Conservation (phyloP, 2,329 filamentous ascomycete genomes). For the Arachnomyces sp. region DNA sequence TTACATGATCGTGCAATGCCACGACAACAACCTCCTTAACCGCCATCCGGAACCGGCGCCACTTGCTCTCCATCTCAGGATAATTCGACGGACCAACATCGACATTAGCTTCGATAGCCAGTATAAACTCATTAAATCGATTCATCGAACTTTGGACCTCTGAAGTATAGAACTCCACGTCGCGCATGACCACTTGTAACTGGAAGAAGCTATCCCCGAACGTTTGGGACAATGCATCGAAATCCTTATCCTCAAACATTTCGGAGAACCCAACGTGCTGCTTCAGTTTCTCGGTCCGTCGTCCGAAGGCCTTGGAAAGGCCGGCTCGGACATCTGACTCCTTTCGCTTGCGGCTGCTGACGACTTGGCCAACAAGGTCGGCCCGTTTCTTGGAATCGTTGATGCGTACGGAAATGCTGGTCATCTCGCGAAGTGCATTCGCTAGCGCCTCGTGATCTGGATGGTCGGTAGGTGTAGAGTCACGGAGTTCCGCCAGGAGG, state of each 20-base stretch:
- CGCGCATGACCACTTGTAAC: conserved; percentile 82
- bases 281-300: conserved; percentile 78
- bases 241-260: conserved; percentile 71
- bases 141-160: conserved; percentile 72
- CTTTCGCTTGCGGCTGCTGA: conserved; percentile 70
- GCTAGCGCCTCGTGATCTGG: conserved; percentile 70
- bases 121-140: conserved; percentile 71
- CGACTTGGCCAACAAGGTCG: conserved; percentile 83
- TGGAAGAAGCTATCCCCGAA: conserved; percentile 91
- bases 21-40: conserved; percentile 79
- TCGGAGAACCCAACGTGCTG: conserved; percentile 59
- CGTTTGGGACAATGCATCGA: conserved; percentile 71
- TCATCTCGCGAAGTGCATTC: conserved; percentile 62
- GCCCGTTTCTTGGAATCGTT: conserved; percentile 95
- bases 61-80: conserved; percentile 86
- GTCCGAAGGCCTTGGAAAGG: conserved; percentile 81
- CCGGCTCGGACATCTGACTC: conserved; percentile 81
- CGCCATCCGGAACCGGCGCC: conserved; percentile 81
- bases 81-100: conserved; percentile 60
- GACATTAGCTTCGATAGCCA: conserved; percentile 76
- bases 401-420: conserved; percentile 59
- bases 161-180: conserved; percentile 88
- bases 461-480: conserved; percentile 72
- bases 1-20: conserved; percentile 74
- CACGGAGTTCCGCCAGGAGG: conserved; percentile 69